Percentiles rank a stretch among this genome's conserved stretches.
Conservation (phyloP, 345 rosid genomes). For the Pugionium cornutum region DNA sequence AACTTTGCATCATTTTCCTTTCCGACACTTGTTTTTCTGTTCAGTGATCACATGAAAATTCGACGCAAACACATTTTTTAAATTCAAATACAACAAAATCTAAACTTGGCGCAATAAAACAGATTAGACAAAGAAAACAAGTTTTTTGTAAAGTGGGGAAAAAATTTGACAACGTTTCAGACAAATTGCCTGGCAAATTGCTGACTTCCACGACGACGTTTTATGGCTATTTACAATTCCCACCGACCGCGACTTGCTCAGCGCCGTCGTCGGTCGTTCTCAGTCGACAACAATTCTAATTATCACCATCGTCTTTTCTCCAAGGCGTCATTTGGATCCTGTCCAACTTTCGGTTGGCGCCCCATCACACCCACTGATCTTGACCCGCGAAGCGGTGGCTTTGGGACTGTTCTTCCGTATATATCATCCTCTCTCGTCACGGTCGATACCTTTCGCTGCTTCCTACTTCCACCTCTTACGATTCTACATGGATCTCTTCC, state of each 20-base stretch:
- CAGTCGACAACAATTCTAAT: slow-evolving; percentile 15
- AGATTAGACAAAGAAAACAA: neutral
- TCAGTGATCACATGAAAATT: neutral
- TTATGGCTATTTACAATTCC: slow-evolving; percentile 48
- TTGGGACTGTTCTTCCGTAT: slow-evolving; percentile 15
- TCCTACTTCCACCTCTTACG: slow-evolving; percentile 42
- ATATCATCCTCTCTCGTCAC: slow-evolving; percentile 42
- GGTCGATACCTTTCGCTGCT: slow-evolving; percentile 50
- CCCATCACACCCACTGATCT: slow-evolving; percentile 58
- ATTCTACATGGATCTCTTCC: slow-evolving; percentile 39
- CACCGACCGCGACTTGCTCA: slow-evolving; percentile 74
- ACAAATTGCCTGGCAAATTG: slow-evolving; percentile 25
- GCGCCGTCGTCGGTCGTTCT: slow-evolving; percentile 39
- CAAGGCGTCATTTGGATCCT: slow-evolving; percentile 22
- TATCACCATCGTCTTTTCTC: neutral
- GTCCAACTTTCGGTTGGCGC: slow-evolving; percentile 25
- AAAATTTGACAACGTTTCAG: slow-evolving; percentile 30
- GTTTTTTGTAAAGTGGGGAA: neutral
- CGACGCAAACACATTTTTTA: neutral
- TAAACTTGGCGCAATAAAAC: neutral
- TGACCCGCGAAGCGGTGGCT: slow-evolving; percentile 32
- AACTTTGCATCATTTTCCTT: neutral
- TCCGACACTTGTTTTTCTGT: neutral
- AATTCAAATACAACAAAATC: neutral
- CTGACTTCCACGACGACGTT: slow-evolving; percentile 33